Base-by-base conservation (phyloP, 495 filamentous ascomycete species). In the Evernia prunastri region DNA sequence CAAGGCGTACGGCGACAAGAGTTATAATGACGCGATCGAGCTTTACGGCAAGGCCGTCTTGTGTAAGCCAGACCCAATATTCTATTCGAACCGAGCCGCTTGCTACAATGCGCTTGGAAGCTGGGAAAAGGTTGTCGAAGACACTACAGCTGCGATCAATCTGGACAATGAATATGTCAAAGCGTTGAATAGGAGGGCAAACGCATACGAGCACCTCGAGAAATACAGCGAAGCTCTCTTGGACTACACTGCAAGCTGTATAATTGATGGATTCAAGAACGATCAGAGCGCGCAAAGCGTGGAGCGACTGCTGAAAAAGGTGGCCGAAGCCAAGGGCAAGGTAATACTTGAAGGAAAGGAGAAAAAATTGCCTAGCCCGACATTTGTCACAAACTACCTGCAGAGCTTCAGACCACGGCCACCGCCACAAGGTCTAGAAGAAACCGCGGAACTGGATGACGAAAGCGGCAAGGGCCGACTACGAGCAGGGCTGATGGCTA, bases 221-320 rank as follows among this genome's bases (percentile, higher is more conserved):
- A 89, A 87, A 72, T 96, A 87, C 80, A 95, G 91, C 79, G 91
- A 96, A 70, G 95, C 94, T 56, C 86, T 99, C 27, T 83, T 99
- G 37, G 94, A 99, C 75, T 97, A 92, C 76, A 99, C 94, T 23
- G 95, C 95, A 47, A 96, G 91, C 80, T 99, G 94, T 78, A 99
- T 99, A 70, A 96, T 99, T 74, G 95, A 97, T 77, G 86, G 85
- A 56, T 99, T 99, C 81, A 84, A 86, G 73, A 97, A 94, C 75
- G 89, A 96, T 68, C 77, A 81, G 59, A 94, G 88, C 70, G 92
- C 93, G 20, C 84, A 92, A 72, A 86, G 90, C 27, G 91, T 99
- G 10, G 94, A 99, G 80, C 81, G 92, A 58, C 75, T 99, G 68
- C 79, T 99, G 62, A 97, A 97, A 84, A 96, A 96, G 81, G 92